Evolutionary conservation across 2,329 filamentous ascomycete species (phyloP), one percentile per base, ranked within the genome.

Genomic region (Aspergillus sp.): DNA sequence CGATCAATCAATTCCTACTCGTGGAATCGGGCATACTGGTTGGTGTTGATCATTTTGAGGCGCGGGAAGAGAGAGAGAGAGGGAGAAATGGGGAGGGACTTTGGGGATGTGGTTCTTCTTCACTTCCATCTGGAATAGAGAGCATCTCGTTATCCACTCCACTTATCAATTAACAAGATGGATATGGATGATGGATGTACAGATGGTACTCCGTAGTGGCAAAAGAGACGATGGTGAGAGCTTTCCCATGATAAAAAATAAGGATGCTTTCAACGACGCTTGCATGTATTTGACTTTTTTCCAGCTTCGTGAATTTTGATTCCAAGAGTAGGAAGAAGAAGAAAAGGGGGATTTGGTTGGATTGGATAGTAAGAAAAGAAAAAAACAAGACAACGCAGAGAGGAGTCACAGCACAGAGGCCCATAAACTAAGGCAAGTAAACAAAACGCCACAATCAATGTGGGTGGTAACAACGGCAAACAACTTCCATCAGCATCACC

Each of bases 401-500:
- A 39, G 25, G 38, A 58, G 21, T 15, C 49, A 44, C 52, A 42
- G 44, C 39, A 42, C 39, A 42, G 21, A 44, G 39, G 23, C 52
- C 52, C 39, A 55, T 36, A n/a, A 19, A 44, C 53, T 55, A 55
- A 55, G 25, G 41, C 41, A 44, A 32, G 44, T 42, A 44, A 59
- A 48, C 36, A 59, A 56, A 59, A 58, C 57, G 62, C 39, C 59
- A 55, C 41, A 47, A 21, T 42, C 53, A 19, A 32, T 55, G 39
- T 32, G 39, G 23, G 42, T 44, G 27, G 23, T 44, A 47, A 25
- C 19, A 57, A 57, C 10, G 21, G 60, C 47, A 66, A 36, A 62
- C 48, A 62, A 60, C 32, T 47, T 57, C 56, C 30, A 59, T 58
- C 39, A 51, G 60, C 48, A 59, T 58, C 39, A 51, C 61, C 41